Conservation (phyloP, 2,329 filamentous ascomycete genomes). For the Parascedosporium putredinis region DNA sequence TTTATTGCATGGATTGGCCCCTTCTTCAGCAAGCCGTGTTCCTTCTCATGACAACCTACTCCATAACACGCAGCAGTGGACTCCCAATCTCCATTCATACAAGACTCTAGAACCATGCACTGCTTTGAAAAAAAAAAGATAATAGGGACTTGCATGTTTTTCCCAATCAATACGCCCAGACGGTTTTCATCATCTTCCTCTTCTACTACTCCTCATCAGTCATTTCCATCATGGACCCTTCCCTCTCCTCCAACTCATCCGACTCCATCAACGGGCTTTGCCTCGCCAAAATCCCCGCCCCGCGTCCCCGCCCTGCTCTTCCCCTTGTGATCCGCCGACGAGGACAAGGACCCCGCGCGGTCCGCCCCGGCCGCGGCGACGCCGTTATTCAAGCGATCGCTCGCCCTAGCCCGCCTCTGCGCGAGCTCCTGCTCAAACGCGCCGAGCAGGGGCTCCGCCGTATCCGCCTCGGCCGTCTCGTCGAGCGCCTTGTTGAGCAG, state of each 20-base stretch:
- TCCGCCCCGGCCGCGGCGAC: background rate
- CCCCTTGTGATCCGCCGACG: constrained; percentile 32
- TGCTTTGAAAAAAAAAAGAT: background rate
- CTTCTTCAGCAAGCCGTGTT: too few species aligned
- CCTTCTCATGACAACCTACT: too few species aligned
- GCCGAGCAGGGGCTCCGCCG: constrained; percentile 33
- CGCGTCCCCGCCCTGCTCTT: constrained; percentile 33
- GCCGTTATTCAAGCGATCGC: constrained; percentile 15
- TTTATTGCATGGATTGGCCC: too few species aligned
- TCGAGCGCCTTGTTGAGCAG: constrained; percentile 62
- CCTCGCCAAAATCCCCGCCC: constrained; percentile 20
- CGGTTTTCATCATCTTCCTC: too few species aligned
- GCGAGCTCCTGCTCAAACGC: constrained; percentile 44
- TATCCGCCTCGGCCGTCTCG: constrained; percentile 43
- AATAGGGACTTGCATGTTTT: background rate
- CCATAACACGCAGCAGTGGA: too few species aligned
- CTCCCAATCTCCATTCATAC: too few species aligned
- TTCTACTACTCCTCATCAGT: constrained; percentile 38
- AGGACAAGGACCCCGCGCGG: too few species aligned
- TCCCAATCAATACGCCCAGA: background rate
- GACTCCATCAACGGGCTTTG: constrained; percentile 23
- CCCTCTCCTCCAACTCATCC: constrained; percentile 23
- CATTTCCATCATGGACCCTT: constrained; percentile 44
- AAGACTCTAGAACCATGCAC: too few species aligned
- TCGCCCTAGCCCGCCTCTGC: constrained; percentile 34